A percentile compares a stretch with the other conserved stretches of the same genome.
Conservation (phyloP, 495 filamentous ascomycete species). For the Lentithecium fluviatile region DNA sequence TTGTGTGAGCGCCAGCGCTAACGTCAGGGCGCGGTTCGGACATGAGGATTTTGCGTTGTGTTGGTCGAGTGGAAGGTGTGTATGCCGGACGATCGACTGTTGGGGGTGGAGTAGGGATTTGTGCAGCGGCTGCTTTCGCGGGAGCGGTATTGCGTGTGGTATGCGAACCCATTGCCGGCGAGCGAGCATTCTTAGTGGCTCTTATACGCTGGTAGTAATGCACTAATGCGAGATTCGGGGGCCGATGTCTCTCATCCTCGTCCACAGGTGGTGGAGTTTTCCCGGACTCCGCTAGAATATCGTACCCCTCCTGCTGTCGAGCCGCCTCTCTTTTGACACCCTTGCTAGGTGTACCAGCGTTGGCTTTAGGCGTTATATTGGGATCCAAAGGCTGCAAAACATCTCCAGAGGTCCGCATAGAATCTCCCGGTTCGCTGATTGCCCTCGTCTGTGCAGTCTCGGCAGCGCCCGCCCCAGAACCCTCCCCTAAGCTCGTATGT, state of each 20-base stretch:
- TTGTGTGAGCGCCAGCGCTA: background rate
- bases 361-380: slow-evolving; percentile 8
- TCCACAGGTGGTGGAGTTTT: slow-evolving; percentile 13
- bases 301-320: background rate
- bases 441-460: slow-evolving; percentile 15
- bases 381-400: slow-evolving; percentile 21
- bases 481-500: background rate
- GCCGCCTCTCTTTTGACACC: background rate
- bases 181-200: background rate
- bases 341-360: slow-evolving; percentile 12
- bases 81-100: background rate
- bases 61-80: background rate
- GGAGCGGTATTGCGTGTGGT: background rate
- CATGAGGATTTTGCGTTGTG: background rate
- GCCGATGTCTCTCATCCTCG: background rate
- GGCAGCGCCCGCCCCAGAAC: background rate
- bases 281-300: slow-evolving; percentile 19
- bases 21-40: background rate
- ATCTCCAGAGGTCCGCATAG: background rate
- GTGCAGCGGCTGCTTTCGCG: background rate
- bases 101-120: background rate
- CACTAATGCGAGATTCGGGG: slow-evolving; percentile 16
- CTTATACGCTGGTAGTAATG: slow-evolving; percentile 12
- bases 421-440: slow-evolving; percentile 17
- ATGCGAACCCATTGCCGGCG: background rate